These are phyloP conservation scores for Lindgomyces ingoldianus DNA, from an alignment of 495 filamentous ascomycete genomes.

Conservation along the genomic window DNA sequence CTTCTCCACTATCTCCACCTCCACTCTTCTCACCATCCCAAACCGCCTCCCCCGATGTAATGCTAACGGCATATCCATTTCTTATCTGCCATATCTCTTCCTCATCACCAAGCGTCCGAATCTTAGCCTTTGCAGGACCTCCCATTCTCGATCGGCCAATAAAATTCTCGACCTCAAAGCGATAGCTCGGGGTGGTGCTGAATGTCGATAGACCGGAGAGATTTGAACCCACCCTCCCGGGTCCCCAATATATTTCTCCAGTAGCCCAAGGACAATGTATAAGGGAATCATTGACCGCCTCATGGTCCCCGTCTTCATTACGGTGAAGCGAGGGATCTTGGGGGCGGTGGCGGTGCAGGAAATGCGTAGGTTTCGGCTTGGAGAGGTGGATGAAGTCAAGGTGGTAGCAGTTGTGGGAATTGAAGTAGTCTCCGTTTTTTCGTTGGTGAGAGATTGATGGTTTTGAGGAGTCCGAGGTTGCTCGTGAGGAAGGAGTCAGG, in stretches of 20 bases:
- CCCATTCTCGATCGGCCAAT: neutral
- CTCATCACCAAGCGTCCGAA: too few species aligned
- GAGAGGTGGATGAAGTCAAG: neutral
- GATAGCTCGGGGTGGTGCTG: too few species aligned
- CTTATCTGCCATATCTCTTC: neutral
- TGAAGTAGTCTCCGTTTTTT: too few species aligned
- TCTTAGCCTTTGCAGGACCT: too few species aligned
- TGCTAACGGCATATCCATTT: conserved; percentile 5
- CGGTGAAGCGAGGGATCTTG: too few species aligned
- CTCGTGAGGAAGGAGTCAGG: neutral
- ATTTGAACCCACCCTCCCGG: too few species aligned
- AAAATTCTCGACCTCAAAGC: neutral
- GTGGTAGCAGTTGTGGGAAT: neutral
- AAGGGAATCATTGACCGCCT: too few species aligned
- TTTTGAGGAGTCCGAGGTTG: neutral
- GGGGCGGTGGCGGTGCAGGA: too few species aligned
- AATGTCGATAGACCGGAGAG: too few species aligned
- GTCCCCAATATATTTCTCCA: too few species aligned
- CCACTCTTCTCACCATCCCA: neutral
- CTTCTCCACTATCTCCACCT: neutral
- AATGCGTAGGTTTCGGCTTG: neutral
- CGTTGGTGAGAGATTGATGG: neutral
- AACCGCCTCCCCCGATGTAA: neutral
- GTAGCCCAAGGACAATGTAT: too few species aligned
- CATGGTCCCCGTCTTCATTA: too few species aligned